Evolutionary conservation across 2,329 filamentous ascomycete species (phyloP).

Genomic region (Pseudogymnoascus sp.): DNA sequence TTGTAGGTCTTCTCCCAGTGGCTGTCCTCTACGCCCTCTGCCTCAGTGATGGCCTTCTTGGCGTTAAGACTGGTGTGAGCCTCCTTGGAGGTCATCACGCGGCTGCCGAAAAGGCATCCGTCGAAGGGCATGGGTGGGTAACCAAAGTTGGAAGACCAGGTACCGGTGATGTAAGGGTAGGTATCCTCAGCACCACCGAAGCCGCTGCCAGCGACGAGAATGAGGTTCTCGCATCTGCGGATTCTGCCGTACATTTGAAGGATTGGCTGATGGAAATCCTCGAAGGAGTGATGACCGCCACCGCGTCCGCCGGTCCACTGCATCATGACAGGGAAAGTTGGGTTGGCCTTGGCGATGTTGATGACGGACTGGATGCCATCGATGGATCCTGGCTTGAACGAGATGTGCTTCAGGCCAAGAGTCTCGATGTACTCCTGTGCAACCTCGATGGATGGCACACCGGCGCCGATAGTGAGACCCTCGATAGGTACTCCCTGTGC

Average conservation of each 20-base stretch:
- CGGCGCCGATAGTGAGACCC: conserved; percentile 85
- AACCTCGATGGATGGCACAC: conserved; percentile 88
- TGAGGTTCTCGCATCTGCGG: conserved; percentile 77
- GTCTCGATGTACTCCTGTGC: conserved; percentile 92
- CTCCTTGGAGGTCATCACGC: conserved; percentile 93
- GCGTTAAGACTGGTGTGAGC: conserved; percentile 80
- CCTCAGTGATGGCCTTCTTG: conserved; percentile 85
- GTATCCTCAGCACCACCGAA: conserved; percentile 88
- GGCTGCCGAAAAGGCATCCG: conserved; percentile 82
- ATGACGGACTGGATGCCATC: conserved; percentile 85
- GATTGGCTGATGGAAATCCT: conserved; percentile 91
- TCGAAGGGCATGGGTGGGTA: conserved; percentile 94
- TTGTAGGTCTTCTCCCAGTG: conserved; percentile 95
- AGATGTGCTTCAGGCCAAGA: conserved; percentile 84
- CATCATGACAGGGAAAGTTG: conserved; percentile 82
- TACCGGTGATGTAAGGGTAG: conserved; percentile 84
- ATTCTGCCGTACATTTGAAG: conserved; percentile 88
- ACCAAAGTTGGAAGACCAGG: conserved; percentile 80
- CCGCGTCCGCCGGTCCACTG: conserved; percentile 95
- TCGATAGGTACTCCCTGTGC: conserved; percentile 86
- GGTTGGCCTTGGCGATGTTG: conserved; percentile 91
- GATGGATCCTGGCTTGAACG: conserved; percentile 86
- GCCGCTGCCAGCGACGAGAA: conserved; percentile 83
- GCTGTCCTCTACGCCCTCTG: conserved; percentile 71
- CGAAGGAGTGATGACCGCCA: conserved; percentile 89